phyloP scores from a whole-genome alignment of 148 eudicot species.

The Dianthus caryophyllus region DNA sequence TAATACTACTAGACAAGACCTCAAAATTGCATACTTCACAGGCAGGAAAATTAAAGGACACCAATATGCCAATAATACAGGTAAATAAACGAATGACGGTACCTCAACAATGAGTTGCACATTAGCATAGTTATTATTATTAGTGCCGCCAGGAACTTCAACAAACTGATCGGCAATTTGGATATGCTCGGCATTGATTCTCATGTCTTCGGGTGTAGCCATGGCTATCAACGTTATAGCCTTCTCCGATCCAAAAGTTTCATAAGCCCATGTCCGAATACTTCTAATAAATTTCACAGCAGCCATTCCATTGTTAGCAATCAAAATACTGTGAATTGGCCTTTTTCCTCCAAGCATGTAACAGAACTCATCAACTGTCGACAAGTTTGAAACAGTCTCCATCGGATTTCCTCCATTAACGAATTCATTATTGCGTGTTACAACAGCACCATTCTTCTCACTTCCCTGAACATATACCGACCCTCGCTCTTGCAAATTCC shows the following conservation, averaged over 20 bases:
- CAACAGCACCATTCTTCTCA: conserved; percentile 28
- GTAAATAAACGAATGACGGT: not conserved
- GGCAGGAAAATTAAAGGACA: not conserved
- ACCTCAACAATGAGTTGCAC: conserved; percentile 99
- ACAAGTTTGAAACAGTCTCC: conserved; percentile 37
- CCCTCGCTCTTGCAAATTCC: conserved; percentile 11
- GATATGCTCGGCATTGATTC: conserved; percentile 96
- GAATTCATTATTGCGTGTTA: conserved; percentile 36
- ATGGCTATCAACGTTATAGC: conserved; percentile 94
- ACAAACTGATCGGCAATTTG: conserved; percentile 97
- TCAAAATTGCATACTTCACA: not conserved
- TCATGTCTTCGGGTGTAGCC: conserved; percentile 99
- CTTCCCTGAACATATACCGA: conserved; percentile 8
- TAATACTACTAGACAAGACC: not conserved
- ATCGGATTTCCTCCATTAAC: conserved; percentile 44
- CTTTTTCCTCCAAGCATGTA: conserved; percentile 72
- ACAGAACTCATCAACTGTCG: conserved; percentile 77
- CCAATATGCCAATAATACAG: not conserved
- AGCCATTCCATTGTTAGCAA: conserved; percentile 99
- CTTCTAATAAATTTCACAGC: conserved; percentile 97
- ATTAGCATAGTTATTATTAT: conserved; percentile 97
- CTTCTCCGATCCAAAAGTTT: conserved; percentile 94
- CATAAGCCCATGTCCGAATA: conserved; percentile 89
- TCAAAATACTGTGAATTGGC: conserved; percentile 86
- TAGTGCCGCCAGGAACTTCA: conserved; percentile 98